Base-by-base conservation (phyloP, 2,329 filamentous ascomycete genomes). In the Trichophyton rubrum region DNA sequence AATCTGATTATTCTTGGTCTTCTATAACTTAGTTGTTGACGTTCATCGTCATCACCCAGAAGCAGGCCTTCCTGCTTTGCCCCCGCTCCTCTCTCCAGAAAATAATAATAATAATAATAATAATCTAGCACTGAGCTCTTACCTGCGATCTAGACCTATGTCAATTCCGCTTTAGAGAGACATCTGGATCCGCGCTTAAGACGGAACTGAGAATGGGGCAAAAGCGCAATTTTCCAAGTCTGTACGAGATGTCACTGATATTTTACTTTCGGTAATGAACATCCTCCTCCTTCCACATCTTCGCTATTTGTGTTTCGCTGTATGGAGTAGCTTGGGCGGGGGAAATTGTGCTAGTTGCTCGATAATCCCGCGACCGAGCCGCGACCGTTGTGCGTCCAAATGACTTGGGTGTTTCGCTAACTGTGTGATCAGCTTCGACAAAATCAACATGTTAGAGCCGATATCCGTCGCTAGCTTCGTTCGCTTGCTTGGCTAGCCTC, bases 301-400 rank as follows among this genome's bases (percentile, higher is more conserved):
- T 55, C 49, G 30, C 49, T 49, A 49, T 27, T 15, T 55, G 45
- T 22, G 11, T 55, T 55, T 55, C 49, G 15, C 27, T 55, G 49
- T 55, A 55, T 35, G 49, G 49, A 43, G 40, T 43, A 43, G 13
- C 33, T 38, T 11, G 3, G n/a, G 40, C 33, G 3, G 15, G 40
- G 40, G 2, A 8, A 2, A n/a, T 55, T 55, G 49, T 33, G 17
- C 40, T 27, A 17, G 53, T n/a, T 55, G 17, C 17, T 43, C 40
- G n/a, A 43, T 43, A 41, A 24, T 57, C 55, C 55, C 40, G 55
- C 55, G 55, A 57, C 33, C 55, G 55, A 57, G 30, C 4, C 55
- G 55, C 55, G 55, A 57, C 35, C 35, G 30, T 41, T 57, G 55
- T 57, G n/a, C 40, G 6, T 57, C 55, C 55, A 41, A 15, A 57